Conservation (phyloP, 2,329 filamentous ascomycete genomes). For the Colletotrichum sp. region DNA sequence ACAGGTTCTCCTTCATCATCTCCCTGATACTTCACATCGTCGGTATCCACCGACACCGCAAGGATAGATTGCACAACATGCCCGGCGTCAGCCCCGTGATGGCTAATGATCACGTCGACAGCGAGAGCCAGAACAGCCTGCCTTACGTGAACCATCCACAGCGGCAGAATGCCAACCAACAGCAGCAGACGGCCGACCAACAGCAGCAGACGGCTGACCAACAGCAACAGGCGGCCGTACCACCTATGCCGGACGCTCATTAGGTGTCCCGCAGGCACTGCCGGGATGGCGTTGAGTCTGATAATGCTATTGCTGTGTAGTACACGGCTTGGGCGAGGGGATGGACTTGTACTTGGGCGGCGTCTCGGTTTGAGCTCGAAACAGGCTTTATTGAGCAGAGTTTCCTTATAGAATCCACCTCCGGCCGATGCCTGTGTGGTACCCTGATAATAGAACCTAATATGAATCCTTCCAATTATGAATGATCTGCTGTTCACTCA, state of each 20-base stretch:
- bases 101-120: slow-evolving; percentile 13
- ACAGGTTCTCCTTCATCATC: slow-evolving; percentile 45
- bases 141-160: slow-evolving; percentile 18
- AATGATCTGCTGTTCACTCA: neutral
- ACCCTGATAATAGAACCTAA: neutral
- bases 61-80: slow-evolving; percentile 42
- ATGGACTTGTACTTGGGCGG: neutral
- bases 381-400: neutral
- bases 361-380: neutral
- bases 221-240: neutral
- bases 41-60: slow-evolving; percentile 47
- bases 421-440: neutral
- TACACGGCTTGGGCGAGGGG: neutral
- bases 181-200: slow-evolving; percentile 22
- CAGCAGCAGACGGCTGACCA: slow-evolving; percentile 20
- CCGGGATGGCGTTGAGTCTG: neutral
- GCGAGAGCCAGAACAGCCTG: slow-evolving; percentile 25
- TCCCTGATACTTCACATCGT: slow-evolving; percentile 45
- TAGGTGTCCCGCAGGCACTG: neutral
- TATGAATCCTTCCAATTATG: neutral
- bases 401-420: neutral
- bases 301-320: neutral
- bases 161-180: slow-evolving; percentile 20
- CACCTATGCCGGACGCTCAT: neutral
- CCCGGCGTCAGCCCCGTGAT: slow-evolving; percentile 23